Conservation (phyloP, 768 basidiomycete genomes). For the Leucocoprinus birnbaumii region DNA sequence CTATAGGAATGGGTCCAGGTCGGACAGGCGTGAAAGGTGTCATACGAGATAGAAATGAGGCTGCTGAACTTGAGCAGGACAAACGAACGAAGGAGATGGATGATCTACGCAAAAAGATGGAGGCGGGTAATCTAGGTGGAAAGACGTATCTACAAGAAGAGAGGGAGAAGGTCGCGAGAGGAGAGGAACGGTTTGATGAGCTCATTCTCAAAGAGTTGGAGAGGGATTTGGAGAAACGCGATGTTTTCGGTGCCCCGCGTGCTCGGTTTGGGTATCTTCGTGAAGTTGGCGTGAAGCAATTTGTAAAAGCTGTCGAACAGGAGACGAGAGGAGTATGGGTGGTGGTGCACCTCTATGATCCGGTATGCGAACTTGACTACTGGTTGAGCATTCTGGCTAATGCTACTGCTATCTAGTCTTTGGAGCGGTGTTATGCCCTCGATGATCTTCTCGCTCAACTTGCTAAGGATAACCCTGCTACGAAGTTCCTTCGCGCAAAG, state of each 20-base stretch:
- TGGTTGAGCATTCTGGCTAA: neutral
- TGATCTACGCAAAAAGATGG: conserved; percentile 54
- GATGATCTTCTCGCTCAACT: conserved; percentile 68
- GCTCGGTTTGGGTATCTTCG: conserved; percentile 75
- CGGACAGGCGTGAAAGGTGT: conserved; percentile 89
- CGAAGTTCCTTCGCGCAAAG: conserved; percentile 82
- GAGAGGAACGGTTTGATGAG: conserved; percentile 44
- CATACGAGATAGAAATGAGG: conserved; percentile 78
- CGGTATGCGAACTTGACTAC: conserved; percentile 47
- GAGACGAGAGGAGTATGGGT: conserved; percentile 74
- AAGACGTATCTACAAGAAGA: conserved; percentile 81
- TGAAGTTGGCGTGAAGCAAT: conserved; percentile 75
- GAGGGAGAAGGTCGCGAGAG: conserved; percentile 43
- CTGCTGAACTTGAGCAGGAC: conserved; percentile 49
- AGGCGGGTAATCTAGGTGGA: conserved; percentile 60
- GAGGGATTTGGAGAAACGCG: conserved; percentile 30
- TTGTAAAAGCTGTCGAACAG: conserved; percentile 69
- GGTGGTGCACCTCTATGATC: conserved; percentile 81
- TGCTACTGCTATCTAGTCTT: conserved; percentile 41
- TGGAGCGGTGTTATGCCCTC: conserved; percentile 70
- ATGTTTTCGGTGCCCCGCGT: conserved; percentile 45
- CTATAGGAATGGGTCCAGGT: conserved; percentile 84
- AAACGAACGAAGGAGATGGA: conserved; percentile 51
- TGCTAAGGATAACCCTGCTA: conserved; percentile 65
- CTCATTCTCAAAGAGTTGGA: conserved; percentile 42